Evolutionary conservation across 148 eudicot genomes (phyloP).

Genomic region (Fagopyrum tataricum): DNA sequence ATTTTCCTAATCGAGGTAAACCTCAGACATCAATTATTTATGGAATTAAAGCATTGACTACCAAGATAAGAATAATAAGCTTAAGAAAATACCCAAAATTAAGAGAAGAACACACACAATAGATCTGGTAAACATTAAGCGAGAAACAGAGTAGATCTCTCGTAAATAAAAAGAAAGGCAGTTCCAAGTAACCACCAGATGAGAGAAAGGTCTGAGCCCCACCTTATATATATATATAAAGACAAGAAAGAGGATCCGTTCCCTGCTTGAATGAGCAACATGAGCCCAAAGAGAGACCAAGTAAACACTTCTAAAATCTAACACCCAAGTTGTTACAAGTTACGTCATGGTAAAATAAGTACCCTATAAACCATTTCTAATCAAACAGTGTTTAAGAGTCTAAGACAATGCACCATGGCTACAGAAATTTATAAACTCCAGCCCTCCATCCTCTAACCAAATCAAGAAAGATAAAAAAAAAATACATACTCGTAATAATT

Average conservation of each 20-base stretch:
- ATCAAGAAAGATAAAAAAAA: too few relatives aligned
- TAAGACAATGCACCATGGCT: too few relatives aligned
- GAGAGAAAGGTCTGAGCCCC: background rate
- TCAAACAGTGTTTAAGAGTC: too few relatives aligned
- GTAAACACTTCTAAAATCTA: background rate
- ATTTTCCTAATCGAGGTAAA: conserved; percentile 40
- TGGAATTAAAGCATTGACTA: background rate
- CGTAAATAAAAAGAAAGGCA: background rate
- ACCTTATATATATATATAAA: background rate
- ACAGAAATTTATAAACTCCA: too few relatives aligned
- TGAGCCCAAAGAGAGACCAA: background rate
- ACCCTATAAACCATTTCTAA: too few relatives aligned
- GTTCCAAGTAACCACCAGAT: background rate
- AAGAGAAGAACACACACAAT: background rate
- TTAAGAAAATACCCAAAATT: too few relatives aligned
- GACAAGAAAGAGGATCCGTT: background rate
- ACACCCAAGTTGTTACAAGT: background rate
- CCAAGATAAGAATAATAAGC: background rate
- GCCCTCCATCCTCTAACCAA: too few relatives aligned
- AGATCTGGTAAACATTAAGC: background rate
- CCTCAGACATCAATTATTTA: background rate
- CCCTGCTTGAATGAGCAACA: background rate
- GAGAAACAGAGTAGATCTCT: background rate
- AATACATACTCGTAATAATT: too few relatives aligned
- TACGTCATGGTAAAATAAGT: too few relatives aligned